These are phyloP conservation scores for Ocimum tenuiflorum DNA, from an alignment of 257 asterid species.

Conservation along the genomic window DNA sequence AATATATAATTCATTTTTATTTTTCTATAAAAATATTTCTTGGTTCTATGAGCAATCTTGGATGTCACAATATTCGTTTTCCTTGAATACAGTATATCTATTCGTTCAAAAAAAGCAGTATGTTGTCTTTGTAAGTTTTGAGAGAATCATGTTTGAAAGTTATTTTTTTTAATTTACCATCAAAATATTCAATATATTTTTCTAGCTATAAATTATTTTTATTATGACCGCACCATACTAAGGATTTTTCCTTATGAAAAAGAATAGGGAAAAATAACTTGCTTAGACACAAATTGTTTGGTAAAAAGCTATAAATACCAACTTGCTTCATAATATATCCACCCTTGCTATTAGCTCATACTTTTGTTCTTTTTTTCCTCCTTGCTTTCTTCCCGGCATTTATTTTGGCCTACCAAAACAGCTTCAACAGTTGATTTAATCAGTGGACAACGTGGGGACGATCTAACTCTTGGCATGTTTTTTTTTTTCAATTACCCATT, in stretches of 20 bases:
- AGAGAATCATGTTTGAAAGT: not conserved
- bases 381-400: not conserved
- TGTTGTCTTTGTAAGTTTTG: not conserved
- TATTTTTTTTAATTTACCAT: not conserved
- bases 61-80: not conserved
- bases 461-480: no score
- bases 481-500: no score
- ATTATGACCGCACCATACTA: not conserved
- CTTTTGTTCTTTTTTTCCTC: not conserved
- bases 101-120: not conserved
- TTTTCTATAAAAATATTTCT: not conserved
- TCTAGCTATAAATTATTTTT: no score
- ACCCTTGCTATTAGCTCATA: not conserved
- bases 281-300: not conserved
- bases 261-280: not conserved
- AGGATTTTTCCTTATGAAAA: not conserved
- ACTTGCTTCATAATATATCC: not conserved
- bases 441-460: no score
- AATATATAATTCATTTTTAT: not conserved
- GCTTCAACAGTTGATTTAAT: no score
- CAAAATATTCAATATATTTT: no score
- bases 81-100: constrained; percentile 12
- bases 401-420: not conserved
- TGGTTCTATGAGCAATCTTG: constrained; percentile 7
- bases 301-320: not conserved